A percentile compares a stretch with the other conserved stretches of the same genome.
Conservation (phyloP, 1,284 basidiomycete species). For the Mycocalia duriaeana region DNA sequence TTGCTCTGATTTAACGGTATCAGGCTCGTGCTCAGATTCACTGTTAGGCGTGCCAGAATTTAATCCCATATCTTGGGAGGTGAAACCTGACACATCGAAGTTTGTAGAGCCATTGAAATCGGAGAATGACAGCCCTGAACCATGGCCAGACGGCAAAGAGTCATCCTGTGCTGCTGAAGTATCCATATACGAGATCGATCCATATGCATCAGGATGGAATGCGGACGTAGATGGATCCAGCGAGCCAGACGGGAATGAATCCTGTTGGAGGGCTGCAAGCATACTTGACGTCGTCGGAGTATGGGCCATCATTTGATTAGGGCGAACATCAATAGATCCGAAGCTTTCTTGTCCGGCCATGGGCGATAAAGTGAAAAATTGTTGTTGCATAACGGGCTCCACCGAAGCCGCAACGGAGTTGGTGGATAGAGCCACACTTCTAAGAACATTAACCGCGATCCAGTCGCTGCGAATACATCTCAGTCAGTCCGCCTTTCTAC, state of each 20-base stretch:
- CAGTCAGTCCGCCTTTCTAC: constrained; percentile 13
- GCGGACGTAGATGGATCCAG: constrained; percentile 56
- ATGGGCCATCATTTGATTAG: constrained; percentile 54
- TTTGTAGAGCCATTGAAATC: constrained; percentile 58
- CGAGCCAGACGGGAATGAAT: constrained; percentile 57
- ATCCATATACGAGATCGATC: constrained; percentile 71
- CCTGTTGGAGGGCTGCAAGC: constrained; percentile 77
- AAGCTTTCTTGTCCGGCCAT: constrained; percentile 78
- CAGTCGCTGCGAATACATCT: constrained; percentile 69
- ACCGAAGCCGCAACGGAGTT: constrained; percentile 86
- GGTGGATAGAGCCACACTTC: constrained; percentile 80
- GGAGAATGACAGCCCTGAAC: constrained; percentile 55
- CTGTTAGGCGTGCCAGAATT: constrained; percentile 45
- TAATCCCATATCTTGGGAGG: constrained; percentile 61
- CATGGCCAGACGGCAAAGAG: constrained; percentile 47
- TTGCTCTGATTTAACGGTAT: constrained; percentile 41
- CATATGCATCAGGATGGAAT: constrained; percentile 65
- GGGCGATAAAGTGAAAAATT: constrained; percentile 75
- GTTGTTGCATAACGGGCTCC: constrained; percentile 83
- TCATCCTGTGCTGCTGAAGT: constrained; percentile 59
- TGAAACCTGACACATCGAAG: constrained; percentile 65
- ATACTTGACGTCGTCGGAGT: constrained; percentile 83
- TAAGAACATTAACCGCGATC: constrained; percentile 82
- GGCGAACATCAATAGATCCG: constrained; percentile 52
- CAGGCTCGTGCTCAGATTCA: constrained; percentile 49